A percentile compares a stretch with the other conserved stretches of the same genome.
These are phyloP conservation scores for Mycena sanguinolenta DNA, from an alignment of 768 basidiomycete species.

Conservation along the genomic window DNA sequence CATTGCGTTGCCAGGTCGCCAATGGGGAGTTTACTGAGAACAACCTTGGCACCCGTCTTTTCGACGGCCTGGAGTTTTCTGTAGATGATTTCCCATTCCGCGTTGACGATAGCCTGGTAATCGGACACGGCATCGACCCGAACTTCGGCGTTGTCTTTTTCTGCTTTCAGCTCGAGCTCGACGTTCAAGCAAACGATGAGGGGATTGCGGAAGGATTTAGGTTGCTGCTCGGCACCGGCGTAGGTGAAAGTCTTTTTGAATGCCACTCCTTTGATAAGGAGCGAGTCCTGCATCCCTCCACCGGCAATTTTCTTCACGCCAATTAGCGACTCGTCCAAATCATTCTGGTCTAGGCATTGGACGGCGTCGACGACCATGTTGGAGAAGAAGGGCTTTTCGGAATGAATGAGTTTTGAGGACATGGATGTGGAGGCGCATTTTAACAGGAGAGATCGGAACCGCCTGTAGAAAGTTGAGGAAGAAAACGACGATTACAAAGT, in stretches of 20 bases:
- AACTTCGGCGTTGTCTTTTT: constrained; percentile 99
- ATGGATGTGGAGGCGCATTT: constrained; percentile 99
- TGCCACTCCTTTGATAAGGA: constrained; percentile 89
- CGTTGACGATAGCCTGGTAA: constrained; percentile 99
- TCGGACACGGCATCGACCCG: constrained; percentile 97
- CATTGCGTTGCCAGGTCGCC: constrained; percentile 99
- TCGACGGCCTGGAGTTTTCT: constrained; percentile 96
- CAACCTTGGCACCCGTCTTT: constrained; percentile 96
- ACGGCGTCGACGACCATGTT: constrained; percentile 99
- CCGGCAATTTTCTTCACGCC: constrained; percentile 98
- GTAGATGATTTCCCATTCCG: constrained; percentile 99
- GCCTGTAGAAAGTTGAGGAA: constrained; percentile 59
- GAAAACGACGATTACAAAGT: constrained; percentile 10
- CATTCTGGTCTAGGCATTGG: constrained; percentile 89
- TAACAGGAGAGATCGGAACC: constrained; percentile 92
- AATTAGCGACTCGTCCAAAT: constrained; percentile 95
- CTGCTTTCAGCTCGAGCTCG: constrained; percentile 97
- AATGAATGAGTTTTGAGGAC: constrained; percentile 99
- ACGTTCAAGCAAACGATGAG: constrained; percentile 96
- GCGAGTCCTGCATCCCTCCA: constrained; percentile 97
- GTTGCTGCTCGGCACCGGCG: constrained; percentile 98
- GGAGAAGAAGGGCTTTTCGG: constrained; percentile 98
- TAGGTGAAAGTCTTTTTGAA: constrained; percentile 99
- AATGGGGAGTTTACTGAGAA: constrained; percentile 97
- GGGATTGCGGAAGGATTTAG: constrained; percentile 90